Percentiles rank a stretch among this genome's conserved stretches.
Evolutionary conservation across 768 basidiomycete species (phyloP).

Genomic region (Pleurotus platypus): DNA sequence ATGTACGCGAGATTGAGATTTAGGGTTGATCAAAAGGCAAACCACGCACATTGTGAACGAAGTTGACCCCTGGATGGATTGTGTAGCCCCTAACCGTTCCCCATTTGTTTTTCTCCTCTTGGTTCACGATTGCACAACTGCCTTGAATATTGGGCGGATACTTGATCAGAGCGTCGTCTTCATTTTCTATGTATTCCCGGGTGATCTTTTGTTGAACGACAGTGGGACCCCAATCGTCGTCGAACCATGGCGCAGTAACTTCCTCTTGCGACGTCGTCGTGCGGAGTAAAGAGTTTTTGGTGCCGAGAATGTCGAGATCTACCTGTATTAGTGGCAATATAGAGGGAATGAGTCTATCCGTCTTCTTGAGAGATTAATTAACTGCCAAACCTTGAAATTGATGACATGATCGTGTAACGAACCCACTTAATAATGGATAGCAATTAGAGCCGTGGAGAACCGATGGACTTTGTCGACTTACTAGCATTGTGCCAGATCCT

Average conservation of each 20-base stretch:
- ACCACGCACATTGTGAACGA: conserved; percentile 41
- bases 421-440: conserved; percentile 40
- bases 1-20: not conserved
- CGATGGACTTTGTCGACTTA: conserved; percentile 21
- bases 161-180: conserved; percentile 47
- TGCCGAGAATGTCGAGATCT: conserved; percentile 62
- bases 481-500: conserved; percentile 54
- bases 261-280: conserved; percentile 48
- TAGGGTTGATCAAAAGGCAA: not conserved
- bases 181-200: conserved; percentile 44
- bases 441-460: not conserved
- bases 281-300: conserved; percentile 51
- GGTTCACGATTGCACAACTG: conserved; percentile 52
- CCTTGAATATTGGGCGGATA: conserved; percentile 56
- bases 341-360: not conserved
- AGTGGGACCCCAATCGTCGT: conserved; percentile 56
- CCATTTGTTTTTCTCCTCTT: conserved; percentile 52
- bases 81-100: conserved; percentile 55
- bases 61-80: conserved; percentile 56
- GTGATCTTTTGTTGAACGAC: conserved; percentile 53
- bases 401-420: conserved; percentile 68
- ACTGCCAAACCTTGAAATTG: conserved; percentile 45
- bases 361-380: no score
- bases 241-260: conserved; percentile 51
- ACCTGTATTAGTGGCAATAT: conserved; percentile 32